Evolutionary conservation across 495 filamentous ascomycete species (phyloP).

Genomic region (Schizothecium vesticola): DNA sequence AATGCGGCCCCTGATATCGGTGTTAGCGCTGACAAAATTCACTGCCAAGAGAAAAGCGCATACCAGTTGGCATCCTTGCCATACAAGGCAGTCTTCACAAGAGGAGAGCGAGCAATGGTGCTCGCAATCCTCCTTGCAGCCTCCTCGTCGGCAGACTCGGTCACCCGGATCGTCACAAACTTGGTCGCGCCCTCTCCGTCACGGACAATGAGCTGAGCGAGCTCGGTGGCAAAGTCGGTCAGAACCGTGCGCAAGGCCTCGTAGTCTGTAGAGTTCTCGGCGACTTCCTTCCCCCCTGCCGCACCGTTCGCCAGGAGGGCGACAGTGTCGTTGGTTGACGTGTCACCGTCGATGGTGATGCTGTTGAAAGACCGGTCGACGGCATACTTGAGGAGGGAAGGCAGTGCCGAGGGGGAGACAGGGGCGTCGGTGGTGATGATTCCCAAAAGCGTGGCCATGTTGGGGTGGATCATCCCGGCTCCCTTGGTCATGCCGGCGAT

Average conservation of each 20-base stretch:
- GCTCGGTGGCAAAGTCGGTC: constrained; percentile 69
- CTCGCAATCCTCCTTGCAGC: constrained; percentile 68
- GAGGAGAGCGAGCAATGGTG: constrained; percentile 85
- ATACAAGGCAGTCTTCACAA: constrained; percentile 96
- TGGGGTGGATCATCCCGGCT: constrained; percentile 98
- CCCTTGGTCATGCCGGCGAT: constrained; percentile 97
- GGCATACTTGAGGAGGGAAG: constrained; percentile 64
- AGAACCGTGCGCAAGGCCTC: constrained; percentile 61
- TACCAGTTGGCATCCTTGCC: constrained; percentile 95
- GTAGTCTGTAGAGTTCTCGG: constrained; percentile 56
- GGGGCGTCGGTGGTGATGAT: constrained; percentile 92
- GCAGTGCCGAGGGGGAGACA: constrained; percentile 62
- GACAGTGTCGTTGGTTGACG: constrained; percentile 94
- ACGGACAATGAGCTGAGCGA: constrained; percentile 88
- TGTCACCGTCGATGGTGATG: constrained; percentile 95
- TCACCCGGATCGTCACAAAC: constrained; percentile 89
- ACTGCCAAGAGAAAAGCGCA: background rate
- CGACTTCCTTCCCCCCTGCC: constrained; percentile 66
- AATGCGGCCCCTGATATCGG: constrained; percentile 63
- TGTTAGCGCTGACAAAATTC: constrained; percentile 7
- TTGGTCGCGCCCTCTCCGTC: constrained; percentile 98
- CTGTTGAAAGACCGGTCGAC: constrained; percentile 89
- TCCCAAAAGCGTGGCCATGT: constrained; percentile 95
- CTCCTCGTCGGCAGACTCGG: constrained; percentile 60
- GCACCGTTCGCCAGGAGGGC: constrained; percentile 92